These are phyloP conservation scores for Puccinellia tenuiflora DNA, from an alignment of 176 grass and related monocot species.

Conservation along the genomic window DNA sequence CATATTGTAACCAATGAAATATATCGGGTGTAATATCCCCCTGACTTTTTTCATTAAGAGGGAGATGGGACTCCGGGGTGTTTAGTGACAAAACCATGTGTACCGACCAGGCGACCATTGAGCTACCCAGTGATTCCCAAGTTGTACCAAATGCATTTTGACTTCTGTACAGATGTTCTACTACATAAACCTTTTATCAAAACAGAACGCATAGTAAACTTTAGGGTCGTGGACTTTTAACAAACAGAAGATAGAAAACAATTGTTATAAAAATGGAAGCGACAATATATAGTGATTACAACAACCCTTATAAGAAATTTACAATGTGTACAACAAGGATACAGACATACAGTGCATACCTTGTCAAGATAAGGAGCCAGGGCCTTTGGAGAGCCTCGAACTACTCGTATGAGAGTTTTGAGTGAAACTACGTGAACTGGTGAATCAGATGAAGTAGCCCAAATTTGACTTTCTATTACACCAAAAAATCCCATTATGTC, in stretches of 20 bases:
- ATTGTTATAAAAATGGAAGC: background rate
- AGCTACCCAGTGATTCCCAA: background rate
- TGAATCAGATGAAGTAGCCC: conserved; percentile 89
- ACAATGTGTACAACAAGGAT: background rate
- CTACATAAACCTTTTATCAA: background rate
- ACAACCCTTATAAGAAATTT: background rate
- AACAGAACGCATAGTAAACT: background rate
- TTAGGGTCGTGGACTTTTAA: background rate
- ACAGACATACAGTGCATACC: conserved; percentile 37
- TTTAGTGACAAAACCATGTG: background rate
- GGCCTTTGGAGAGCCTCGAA: conserved; percentile 66
- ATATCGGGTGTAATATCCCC: no score
- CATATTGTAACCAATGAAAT: no score
- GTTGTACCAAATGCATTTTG: background rate
- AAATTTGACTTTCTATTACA: conserved; percentile 93
- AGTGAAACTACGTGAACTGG: conserved; percentile 78
- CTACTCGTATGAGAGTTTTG: conserved; percentile 77
- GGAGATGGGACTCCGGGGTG: background rate
- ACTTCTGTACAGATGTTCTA: background rate
- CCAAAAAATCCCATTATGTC: conserved; percentile 78
- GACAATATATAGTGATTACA: background rate
- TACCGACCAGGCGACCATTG: background rate
- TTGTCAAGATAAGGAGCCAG: conserved; percentile 81
- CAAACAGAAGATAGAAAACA: background rate
- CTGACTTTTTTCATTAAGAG: no score